These are phyloP conservation scores for Solanum virginianum DNA, from an alignment of 257 asterid species.

Conservation along the genomic window DNA sequence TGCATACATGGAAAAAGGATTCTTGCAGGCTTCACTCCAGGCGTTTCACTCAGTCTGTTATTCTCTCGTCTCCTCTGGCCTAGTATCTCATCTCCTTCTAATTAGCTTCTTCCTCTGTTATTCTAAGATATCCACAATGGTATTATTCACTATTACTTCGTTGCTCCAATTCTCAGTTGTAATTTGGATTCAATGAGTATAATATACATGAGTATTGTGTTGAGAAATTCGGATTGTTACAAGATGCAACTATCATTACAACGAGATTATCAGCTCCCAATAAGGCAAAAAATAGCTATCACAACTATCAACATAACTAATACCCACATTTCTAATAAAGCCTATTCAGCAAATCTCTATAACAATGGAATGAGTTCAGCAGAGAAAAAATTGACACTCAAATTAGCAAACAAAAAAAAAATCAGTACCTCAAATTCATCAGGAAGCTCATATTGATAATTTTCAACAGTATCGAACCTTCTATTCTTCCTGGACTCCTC, in stretches of 20 bases:
- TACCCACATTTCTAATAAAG: neutral
- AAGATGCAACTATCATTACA: neutral
- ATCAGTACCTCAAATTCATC: constrained; percentile 52
- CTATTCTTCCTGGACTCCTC: constrained; percentile 68
- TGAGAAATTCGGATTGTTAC: neutral
- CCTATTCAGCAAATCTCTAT: neutral
- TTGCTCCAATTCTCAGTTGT: too few relatives aligned
- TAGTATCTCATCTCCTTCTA: too few relatives aligned
- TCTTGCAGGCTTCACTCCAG: too few relatives aligned
- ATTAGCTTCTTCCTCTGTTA: too few relatives aligned
- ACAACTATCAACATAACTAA: neutral
- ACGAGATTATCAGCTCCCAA: neutral
- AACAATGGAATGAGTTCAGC: neutral
- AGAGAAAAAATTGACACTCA: neutral
- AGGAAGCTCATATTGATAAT: constrained; percentile 67
- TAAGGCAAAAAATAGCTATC: neutral
- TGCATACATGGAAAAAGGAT: too few relatives aligned
- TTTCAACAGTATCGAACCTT: constrained; percentile 70
- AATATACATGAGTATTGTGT: too few relatives aligned
- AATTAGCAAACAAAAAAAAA: neutral
- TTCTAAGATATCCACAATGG: too few relatives aligned
- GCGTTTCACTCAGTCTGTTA: too few relatives aligned
- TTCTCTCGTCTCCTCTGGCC: too few relatives aligned
- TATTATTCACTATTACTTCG: too few relatives aligned
- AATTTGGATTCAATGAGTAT: too few relatives aligned